phyloP scores from a whole-genome alignment of 306 rosid species.

The Medicago lupulina region DNA sequence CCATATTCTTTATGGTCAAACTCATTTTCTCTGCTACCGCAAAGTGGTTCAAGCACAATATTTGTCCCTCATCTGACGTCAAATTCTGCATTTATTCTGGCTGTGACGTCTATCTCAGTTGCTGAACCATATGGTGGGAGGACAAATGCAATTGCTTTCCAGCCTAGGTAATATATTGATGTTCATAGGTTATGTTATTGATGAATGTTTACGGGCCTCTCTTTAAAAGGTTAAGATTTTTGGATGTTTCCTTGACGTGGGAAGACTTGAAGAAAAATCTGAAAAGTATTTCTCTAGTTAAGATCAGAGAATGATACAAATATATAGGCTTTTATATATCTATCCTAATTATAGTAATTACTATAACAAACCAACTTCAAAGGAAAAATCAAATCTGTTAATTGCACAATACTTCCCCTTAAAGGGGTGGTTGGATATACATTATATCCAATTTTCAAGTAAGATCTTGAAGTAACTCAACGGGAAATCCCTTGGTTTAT shows the following conservation, averaged over 20 bases:
- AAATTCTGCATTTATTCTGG: conserved; percentile 73
- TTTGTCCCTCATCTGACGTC: conserved; percentile 73
- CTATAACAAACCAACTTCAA: background rate
- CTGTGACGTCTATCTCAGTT: conserved; percentile 74
- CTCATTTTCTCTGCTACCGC: conserved; percentile 79
- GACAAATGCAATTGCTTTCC: conserved; percentile 82
- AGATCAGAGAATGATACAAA: conserved; percentile 10
- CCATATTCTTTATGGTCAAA: conserved; percentile 71
- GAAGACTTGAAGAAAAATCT: background rate
- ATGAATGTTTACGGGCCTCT: conserved; percentile 6
- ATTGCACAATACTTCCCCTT: background rate
- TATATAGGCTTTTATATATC: background rate
- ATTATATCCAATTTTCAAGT: background rate
- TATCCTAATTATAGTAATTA: conserved; percentile 7
- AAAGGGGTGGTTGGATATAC: background rate
- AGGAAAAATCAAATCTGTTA: background rate
- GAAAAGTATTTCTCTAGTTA: conserved; percentile 1
- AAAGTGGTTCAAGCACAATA: conserved; percentile 87
- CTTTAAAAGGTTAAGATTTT: conserved; percentile 2
- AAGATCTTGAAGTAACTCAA: background rate
- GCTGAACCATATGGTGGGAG: conserved; percentile 77
- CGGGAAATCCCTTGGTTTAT: background rate
- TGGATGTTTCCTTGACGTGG: conserved; percentile 17
- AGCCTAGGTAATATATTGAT: conserved; percentile 72
- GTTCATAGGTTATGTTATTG: conserved; percentile 25